phyloP scores from a whole-genome alignment of 225 moss, liverwort and hornwort genomes.

The Anthoceros angustus region DNA sequence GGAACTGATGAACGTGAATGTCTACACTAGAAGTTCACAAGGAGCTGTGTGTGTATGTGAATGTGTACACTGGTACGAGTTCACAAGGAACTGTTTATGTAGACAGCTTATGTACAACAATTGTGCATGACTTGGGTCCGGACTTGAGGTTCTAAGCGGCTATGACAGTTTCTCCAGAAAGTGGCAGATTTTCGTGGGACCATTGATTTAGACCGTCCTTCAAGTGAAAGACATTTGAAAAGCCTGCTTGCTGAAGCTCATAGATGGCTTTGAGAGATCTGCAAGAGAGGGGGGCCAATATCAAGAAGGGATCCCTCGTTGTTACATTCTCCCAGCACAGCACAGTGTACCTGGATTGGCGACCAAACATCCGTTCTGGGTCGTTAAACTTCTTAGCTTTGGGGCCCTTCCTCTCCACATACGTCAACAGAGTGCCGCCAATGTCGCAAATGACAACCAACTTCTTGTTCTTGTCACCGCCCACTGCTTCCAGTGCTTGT shows the following conservation, averaged over 20 bases:
- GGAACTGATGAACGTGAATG: too few species aligned
- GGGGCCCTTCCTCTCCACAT: slow-evolving; percentile 60
- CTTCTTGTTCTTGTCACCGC: slow-evolving; percentile 42
- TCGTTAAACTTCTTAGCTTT: slow-evolving; percentile 77
- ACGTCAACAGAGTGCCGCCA: slow-evolving; percentile 64
- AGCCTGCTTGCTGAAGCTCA: slow-evolving; percentile 76
- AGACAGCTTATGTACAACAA: too few species aligned
- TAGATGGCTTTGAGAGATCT: slow-evolving; percentile 68
- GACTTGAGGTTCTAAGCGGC: too few species aligned
- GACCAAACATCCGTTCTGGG: slow-evolving; percentile 59
- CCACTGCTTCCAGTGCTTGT: slow-evolving; percentile 37
- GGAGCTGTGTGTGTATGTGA: too few species aligned
- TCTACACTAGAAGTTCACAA: too few species aligned
- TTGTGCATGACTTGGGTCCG: too few species aligned
- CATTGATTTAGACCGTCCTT: slow-evolving; percentile 49
- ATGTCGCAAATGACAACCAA: slow-evolving; percentile 62
- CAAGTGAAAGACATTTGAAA: slow-evolving; percentile 46
- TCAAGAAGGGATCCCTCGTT: not conserved
- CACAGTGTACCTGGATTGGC: slow-evolving; percentile 36
- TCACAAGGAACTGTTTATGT: too few species aligned
- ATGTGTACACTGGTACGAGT: too few species aligned
- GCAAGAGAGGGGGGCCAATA: not conserved
- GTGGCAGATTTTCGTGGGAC: slow-evolving; percentile 44
- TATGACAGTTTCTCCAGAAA: slow-evolving; percentile 5
- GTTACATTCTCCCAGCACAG: not conserved